A percentile compares a stretch with the other conserved stretches of the same genome.
phyloP scores from a whole-genome alignment of 495 filamentous ascomycete species.

The Umbilicaria muhlenbergii region DNA sequence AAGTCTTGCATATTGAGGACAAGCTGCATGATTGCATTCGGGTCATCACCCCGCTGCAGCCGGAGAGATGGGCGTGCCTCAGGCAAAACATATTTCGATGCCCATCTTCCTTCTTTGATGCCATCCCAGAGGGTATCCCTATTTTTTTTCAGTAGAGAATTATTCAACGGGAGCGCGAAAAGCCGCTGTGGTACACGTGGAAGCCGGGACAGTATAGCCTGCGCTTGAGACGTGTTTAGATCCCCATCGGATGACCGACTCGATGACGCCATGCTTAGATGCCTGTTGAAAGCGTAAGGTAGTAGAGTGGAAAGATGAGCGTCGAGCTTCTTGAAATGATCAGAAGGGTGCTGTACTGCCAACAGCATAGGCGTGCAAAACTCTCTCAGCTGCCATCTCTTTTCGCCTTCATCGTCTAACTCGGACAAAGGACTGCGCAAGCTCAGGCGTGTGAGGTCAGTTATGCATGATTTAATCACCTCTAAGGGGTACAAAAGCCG shows the following conservation, averaged over 20 bases:
- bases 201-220: too few relatives aligned
- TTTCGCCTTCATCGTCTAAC: neutral
- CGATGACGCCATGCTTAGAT: too few relatives aligned
- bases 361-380: neutral
- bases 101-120: constrained; percentile 2
- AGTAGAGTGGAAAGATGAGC: neutral
- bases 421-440: neutral
- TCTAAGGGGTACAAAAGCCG: neutral
- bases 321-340: neutral
- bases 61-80: neutral
- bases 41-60: neutral
- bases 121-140: constrained; percentile 1
- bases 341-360: neutral
- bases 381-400: neutral
- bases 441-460: neutral
- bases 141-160: neutral
- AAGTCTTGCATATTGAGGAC: neutral
- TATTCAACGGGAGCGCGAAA: neutral
- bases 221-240: too few relatives aligned
- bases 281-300: neutral
- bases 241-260: too few relatives aligned
- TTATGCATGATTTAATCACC: neutral
- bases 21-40: neutral
- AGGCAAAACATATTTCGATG: constrained; percentile 1
- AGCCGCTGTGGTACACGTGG: too few relatives aligned